A percentile compares a stretch with the other conserved stretches of the same genome.
Evolutionary conservation across 805 yeast genomes (phyloP).

Genomic region (Pichia exigua): DNA sequence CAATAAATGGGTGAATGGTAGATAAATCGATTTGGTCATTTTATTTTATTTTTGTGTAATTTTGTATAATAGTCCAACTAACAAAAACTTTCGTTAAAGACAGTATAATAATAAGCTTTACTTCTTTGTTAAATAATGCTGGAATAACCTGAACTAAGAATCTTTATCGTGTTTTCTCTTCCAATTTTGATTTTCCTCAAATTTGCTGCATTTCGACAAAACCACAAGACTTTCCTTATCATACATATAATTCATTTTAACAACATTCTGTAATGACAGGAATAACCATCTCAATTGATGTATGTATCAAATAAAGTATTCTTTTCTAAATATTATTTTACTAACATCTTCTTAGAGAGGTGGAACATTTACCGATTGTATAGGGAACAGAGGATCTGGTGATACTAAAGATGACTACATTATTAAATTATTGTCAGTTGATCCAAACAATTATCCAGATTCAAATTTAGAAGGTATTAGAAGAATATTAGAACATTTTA

Average conservation of each 20-base stretch:
- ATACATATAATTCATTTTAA: neutral
- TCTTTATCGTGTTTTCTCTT: no score
- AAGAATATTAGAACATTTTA: constrained; percentile 57
- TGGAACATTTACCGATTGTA: constrained; percentile 85
- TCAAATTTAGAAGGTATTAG: constrained; percentile 93
- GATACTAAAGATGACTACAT: constrained; percentile 50
- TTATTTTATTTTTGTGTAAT: neutral
- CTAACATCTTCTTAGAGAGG: constrained; percentile 39
- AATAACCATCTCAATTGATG: constrained; percentile 16
- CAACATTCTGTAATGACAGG: neutral
- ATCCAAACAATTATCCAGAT: constrained; percentile 79
- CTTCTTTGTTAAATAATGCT: no score
- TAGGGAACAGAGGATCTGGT: constrained; percentile 44
- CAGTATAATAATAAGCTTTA: no score
- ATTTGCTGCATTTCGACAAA: no score
- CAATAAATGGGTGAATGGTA: constrained; percentile 17
- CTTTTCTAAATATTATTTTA: neutral
- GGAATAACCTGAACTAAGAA: no score
- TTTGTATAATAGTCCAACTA: neutral
- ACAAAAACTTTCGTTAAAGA: no score
- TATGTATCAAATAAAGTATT: constrained; percentile 2
- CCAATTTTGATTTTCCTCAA: no score
- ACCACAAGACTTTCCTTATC: no score
- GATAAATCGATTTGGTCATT: no score
- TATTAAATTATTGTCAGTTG: constrained; percentile 78